Conservation (phyloP, 1,139 yeast species). For the Pichia sp. region DNA sequence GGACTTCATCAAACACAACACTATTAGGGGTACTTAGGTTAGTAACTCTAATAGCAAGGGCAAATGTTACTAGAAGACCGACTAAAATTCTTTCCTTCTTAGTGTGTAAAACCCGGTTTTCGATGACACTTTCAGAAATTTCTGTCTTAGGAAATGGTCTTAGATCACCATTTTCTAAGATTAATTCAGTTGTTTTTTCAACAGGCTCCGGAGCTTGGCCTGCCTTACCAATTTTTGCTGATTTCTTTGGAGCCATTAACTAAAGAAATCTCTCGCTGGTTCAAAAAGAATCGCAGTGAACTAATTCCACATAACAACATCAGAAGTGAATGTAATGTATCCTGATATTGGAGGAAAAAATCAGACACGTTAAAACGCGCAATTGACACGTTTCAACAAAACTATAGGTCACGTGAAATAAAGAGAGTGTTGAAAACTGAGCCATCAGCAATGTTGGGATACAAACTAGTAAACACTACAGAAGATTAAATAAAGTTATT, state of each 20-base stretch:
- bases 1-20: conserved; percentile 92
- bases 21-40: conserved; percentile 60
- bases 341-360: too few species aligned
- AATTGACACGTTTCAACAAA: conserved; percentile 1
- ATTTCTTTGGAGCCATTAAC: conserved; percentile 27
- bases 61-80: conserved; percentile 43
- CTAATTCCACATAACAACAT: too few species aligned
- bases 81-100: conserved; percentile 37
- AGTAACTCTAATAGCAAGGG: conserved; percentile 52
- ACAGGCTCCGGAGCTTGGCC: conserved; percentile 6
- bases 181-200: conserved; percentile 29
- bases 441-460: too few species aligned
- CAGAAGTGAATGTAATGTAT: too few species aligned
- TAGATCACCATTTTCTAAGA: conserved; percentile 33
- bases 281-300: too few species aligned
- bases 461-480: too few species aligned
- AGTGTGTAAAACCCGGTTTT: conserved; percentile 31
- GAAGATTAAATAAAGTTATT: conserved; percentile 23
- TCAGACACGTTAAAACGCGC: neutral
- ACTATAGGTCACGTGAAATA: too few species aligned
- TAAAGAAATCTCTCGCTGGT: too few species aligned
- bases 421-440: too few species aligned
- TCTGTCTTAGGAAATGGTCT: conserved; percentile 36
- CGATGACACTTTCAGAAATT: conserved; percentile 35
- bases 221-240: conserved; percentile 10